phyloP scores from a whole-genome alignment of 257 asterid species.

The Solanum corneliomulleri region DNA sequence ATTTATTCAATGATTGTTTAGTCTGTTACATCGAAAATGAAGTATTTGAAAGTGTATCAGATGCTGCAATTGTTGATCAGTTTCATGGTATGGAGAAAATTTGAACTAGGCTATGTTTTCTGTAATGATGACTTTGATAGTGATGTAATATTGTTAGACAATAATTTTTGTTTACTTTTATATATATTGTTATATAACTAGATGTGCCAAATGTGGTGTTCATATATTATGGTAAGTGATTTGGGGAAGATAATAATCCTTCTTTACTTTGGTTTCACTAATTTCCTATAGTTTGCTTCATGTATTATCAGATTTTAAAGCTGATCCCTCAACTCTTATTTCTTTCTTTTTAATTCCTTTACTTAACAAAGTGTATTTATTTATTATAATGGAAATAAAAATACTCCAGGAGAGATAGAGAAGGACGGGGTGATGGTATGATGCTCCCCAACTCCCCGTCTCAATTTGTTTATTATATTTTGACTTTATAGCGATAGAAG shows the following conservation, averaged over 20 bases:
- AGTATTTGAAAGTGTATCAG: background rate
- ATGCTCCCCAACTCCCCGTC: background rate
- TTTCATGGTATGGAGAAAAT: background rate
- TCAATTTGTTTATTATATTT: background rate
- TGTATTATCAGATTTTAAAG: background rate
- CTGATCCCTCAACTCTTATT: background rate
- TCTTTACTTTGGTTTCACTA: background rate
- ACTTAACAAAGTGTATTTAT: background rate
- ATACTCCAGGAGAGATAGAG: background rate
- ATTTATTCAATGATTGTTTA: background rate
- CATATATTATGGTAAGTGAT: background rate
- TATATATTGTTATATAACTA: background rate
- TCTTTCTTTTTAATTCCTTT: background rate
- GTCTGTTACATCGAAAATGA: background rate
- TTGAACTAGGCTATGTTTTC: background rate
- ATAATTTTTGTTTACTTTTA: background rate
- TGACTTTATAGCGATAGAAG: background rate
- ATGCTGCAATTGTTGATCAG: background rate
- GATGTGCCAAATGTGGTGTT: background rate
- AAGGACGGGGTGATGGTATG: background rate
- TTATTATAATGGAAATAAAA: too few species aligned
- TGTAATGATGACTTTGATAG: background rate
- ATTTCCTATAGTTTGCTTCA: background rate
- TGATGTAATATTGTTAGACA: background rate
- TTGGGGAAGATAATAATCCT: background rate